phyloP scores from a whole-genome alignment of 768 basidiomycete genomes.

The Pleurotus citrinopileatus region DNA sequence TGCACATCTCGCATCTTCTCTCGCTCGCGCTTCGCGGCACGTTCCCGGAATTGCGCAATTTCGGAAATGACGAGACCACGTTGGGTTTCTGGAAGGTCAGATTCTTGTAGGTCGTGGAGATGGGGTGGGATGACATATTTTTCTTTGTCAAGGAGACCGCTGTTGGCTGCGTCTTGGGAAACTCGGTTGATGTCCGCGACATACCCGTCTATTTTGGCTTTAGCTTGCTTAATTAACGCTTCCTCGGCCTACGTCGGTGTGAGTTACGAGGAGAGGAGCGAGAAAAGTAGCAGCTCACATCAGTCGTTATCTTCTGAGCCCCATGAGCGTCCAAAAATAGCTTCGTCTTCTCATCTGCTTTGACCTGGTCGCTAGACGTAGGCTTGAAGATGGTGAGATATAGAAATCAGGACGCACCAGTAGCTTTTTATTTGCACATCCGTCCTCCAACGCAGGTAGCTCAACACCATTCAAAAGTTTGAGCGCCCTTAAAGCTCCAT shows the following conservation, averaged over 20 bases:
- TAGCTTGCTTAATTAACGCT: slow-evolving; percentile 56
- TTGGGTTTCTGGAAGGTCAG: slow-evolving; percentile 92
- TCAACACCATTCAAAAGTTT: slow-evolving; percentile 48
- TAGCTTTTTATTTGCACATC: slow-evolving; percentile 48
- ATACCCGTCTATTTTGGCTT: slow-evolving; percentile 59
- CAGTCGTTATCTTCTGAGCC: slow-evolving; percentile 73
- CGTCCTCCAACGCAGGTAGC: slow-evolving; percentile 51
- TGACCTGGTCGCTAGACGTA: slow-evolving; percentile 60
- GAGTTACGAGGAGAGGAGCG: not conserved
- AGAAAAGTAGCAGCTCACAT: slow-evolving; percentile 48
- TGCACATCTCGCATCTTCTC: slow-evolving; percentile 84
- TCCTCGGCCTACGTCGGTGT: slow-evolving; percentile 61
- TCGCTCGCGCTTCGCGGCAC: slow-evolving; percentile 86
- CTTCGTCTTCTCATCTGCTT: slow-evolving; percentile 95
- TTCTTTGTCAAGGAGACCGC: slow-evolving; percentile 76
- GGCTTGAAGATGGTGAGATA: slow-evolving; percentile 41
- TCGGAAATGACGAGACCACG: slow-evolving; percentile 93
- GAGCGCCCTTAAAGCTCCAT: slow-evolving; percentile 76
- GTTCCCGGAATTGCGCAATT: slow-evolving; percentile 94
- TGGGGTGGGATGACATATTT: slow-evolving; percentile 94
- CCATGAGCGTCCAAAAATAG: slow-evolving; percentile 85
- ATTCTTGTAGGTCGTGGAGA: slow-evolving; percentile 93
- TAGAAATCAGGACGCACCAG: slow-evolving; percentile 54
- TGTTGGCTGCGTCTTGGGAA: slow-evolving; percentile 74
- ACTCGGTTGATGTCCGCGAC: slow-evolving; percentile 69